These are phyloP conservation scores for Cercospora sp. DNA, from an alignment of 2,329 filamentous ascomycete genomes.

Conservation along the genomic window DNA sequence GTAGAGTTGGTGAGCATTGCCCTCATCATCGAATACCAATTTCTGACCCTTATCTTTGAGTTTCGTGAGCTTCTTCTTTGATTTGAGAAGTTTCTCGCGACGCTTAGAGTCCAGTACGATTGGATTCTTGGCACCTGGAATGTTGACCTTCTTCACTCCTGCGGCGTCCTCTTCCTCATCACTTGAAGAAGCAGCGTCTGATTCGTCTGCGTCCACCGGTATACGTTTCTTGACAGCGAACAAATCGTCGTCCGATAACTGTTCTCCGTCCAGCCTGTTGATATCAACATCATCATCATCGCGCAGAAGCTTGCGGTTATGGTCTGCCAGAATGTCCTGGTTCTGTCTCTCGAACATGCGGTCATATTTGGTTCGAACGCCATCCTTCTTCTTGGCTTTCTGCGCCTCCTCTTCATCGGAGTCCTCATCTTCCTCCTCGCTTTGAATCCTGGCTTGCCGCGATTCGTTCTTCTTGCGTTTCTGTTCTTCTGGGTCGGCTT, in stretches of 20 bases:
- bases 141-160: constrained; percentile 61
- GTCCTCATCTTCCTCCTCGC: constrained; percentile 60
- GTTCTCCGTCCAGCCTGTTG: constrained; percentile 36
- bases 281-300: constrained; percentile 49
- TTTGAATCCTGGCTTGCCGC: constrained; percentile 57
- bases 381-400: constrained; percentile 56
- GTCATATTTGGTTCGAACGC: constrained; percentile 91
- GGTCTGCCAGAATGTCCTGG: constrained; percentile 89
- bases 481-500: constrained; percentile 82
- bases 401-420: constrained; percentile 51
- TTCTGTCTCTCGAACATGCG: constrained; percentile 97
- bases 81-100: constrained; percentile 89
- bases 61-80: constrained; percentile 91
- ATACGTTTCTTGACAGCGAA: constrained; percentile 92
- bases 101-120: constrained; percentile 91
- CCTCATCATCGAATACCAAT: constrained; percentile 89
- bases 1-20: constrained; percentile 79
- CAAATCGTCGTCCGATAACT: constrained; percentile 63
- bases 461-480: constrained; percentile 87
- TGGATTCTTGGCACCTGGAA: constrained; percentile 66
- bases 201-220: constrained; percentile 61
- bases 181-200: constrained; percentile 41
- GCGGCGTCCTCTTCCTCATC: constrained; percentile 40
- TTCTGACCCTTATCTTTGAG: constrained; percentile 84
- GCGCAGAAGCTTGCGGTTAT: constrained; percentile 83